phyloP scores from a whole-genome alignment of 805 yeast genomes.

The Nakazawaea populi region DNA sequence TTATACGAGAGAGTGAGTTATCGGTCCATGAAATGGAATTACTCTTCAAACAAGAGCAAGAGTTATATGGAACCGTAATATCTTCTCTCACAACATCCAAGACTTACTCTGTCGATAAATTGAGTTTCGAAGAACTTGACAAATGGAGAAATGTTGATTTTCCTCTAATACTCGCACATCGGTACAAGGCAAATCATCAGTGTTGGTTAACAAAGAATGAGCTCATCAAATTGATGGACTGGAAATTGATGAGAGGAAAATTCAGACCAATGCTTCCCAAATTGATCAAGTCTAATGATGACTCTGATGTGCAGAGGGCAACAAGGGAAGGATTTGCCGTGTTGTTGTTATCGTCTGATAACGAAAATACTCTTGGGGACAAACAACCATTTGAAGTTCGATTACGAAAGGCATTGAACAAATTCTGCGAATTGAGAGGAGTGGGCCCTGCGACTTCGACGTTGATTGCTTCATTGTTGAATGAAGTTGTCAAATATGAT shows the following conservation, averaged over 20 bases:
- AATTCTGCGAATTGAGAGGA: conserved; percentile 32
- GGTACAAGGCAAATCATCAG: conserved; percentile 16
- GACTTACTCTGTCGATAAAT: conserved; percentile 12
- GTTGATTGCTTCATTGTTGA: conserved; percentile 29
- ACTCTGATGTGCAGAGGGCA: conserved; percentile 20
- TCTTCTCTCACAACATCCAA: conserved; percentile 4
- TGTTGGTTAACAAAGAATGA: conserved; percentile 33
- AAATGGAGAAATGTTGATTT: conserved; percentile 28
- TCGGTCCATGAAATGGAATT: not conserved
- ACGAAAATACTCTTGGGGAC: not conserved
- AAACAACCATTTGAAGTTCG: conserved; percentile 14
- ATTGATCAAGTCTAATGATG: conserved; percentile 31
- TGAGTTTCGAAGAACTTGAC: conserved; percentile 30
- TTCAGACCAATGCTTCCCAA: conserved; percentile 39
- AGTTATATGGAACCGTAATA: not conserved
- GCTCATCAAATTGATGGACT: conserved; percentile 36
- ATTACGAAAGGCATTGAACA: conserved; percentile 23
- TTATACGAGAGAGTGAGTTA: too few relatives aligned
- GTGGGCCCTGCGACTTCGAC: conserved; percentile 50
- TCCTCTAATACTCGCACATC: conserved; percentile 21
- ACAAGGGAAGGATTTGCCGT: conserved; percentile 25
- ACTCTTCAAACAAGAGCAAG: not conserved
- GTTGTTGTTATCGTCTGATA: not conserved
- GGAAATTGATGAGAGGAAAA: conserved; percentile 40
- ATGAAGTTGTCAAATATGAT: not conserved